A percentile compares a stretch with the other conserved stretches of the same genome.
These are phyloP conservation scores for Starmerella geochares DNA, from an alignment of 805 yeast species.

Conservation along the genomic window DNA sequence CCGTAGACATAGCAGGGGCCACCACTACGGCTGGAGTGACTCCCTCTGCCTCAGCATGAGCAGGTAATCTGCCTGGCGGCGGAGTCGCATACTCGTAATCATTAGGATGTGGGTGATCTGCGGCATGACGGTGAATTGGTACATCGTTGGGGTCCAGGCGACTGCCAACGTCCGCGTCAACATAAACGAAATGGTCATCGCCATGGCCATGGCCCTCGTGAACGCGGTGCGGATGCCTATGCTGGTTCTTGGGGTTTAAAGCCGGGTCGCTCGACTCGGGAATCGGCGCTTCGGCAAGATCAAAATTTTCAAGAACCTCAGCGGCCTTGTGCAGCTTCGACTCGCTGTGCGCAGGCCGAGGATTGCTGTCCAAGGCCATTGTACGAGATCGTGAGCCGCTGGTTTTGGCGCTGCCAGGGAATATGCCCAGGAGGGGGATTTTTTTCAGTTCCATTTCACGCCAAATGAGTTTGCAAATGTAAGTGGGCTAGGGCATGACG, in stretches of 20 bases:
- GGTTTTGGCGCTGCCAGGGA: neutral
- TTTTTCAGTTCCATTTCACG: neutral
- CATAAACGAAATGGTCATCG: conserved; percentile 22
- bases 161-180: conserved; percentile 16
- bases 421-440: neutral
- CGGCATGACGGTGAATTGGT: conserved; percentile 13
- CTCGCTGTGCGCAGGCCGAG: neutral
- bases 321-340: conserved; percentile 12
- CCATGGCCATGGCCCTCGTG: conserved; percentile 28
- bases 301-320: conserved; percentile 13
- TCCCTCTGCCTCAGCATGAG: too few relatives aligned
- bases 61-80: too few relatives aligned
- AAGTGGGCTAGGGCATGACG: neutral
- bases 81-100: conserved; percentile 9
- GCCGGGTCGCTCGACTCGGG: conserved; percentile 28
- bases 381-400: neutral
- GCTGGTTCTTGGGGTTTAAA: conserved; percentile 31
- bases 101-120: conserved; percentile 3
- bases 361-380: neutral
- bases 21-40: too few relatives aligned
- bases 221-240: conserved; percentile 27
- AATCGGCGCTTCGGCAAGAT: conserved; percentile 20
- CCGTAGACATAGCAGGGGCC: neutral
- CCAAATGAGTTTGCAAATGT: neutral
- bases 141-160: conserved; percentile 19